These are phyloP conservation scores for Ceratocystis lukuohia DNA, from an alignment of 2,329 filamentous ascomycete species.

Conservation along the genomic window DNA sequence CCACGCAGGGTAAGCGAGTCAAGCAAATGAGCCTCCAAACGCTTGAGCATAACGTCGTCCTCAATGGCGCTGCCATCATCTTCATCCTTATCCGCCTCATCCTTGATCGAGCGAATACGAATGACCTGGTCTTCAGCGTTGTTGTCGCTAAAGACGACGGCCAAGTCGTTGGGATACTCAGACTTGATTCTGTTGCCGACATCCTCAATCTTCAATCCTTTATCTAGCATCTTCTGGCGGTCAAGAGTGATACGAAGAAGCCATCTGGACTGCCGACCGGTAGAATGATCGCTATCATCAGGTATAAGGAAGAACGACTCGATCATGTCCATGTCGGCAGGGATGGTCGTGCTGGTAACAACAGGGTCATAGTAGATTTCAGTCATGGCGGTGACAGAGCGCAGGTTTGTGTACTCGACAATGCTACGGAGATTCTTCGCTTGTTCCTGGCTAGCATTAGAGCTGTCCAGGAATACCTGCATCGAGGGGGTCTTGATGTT, in stretches of 20 bases:
- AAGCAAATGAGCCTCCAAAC: conserved; percentile 79
- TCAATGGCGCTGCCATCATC: conserved; percentile 59
- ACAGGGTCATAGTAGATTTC: conserved; percentile 98
- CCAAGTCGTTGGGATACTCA: conserved; percentile 70
- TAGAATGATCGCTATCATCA: conserved; percentile 56
- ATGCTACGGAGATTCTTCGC: conserved; percentile 76
- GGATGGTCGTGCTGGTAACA: conserved; percentile 70
- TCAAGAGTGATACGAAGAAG: conserved; percentile 85
- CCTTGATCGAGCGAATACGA: conserved; percentile 68
- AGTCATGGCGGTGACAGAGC: conserved; percentile 78
- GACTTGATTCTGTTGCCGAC: conserved; percentile 83
- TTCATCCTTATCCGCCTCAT: conserved; percentile 59
- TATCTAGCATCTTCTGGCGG: conserved; percentile 88
- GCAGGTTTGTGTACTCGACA: conserved; percentile 88
- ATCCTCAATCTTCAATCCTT: conserved; percentile 79
- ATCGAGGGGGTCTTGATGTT: conserved; percentile 99
- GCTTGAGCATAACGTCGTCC: conserved; percentile 86
- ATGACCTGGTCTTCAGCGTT: conserved; percentile 93
- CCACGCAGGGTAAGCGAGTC: conserved; percentile 85
- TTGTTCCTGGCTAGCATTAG: conserved; percentile 55
- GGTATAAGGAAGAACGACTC: conserved; percentile 54
- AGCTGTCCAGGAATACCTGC: conserved; percentile 68
- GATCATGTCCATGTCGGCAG: conserved; percentile 57
- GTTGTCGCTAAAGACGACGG: conserved; percentile 94
- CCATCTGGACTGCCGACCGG: conserved; percentile 81